Evolutionary conservation across 768 basidiomycete species (phyloP), one percentile per base, ranked within the genome.

Genomic region (Suillus brevipes): DNA sequence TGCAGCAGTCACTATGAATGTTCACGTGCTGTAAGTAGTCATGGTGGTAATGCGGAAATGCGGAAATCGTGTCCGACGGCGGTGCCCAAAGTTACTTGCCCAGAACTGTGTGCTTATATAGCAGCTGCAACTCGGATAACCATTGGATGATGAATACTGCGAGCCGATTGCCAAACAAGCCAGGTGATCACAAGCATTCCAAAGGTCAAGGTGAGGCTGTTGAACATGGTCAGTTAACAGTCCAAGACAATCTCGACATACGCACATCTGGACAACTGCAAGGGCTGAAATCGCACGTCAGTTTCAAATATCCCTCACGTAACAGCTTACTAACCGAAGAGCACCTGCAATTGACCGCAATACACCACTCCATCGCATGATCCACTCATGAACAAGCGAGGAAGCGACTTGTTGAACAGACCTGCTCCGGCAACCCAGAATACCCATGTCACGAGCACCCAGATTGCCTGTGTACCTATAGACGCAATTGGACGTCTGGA

Each of bases 361-460:
- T 88, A 87, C 31, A 84, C 80, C 14, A 75, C 65, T 10, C 70
- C 77, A 18, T 69, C 60, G 69, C 88, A 89, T 20, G 73, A 75
- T 38, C 74, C 75, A 36, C 70, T 73, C 62, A 77, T 73, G 58
- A 85, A 77, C 50, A 86, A 65, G 12, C 71, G 74, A 3, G 86
- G 84, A 28, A 85, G 71, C 7, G 85, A 80, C 43, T 78, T 77
- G 66, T 86, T 85, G 55, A 88, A 71, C 28, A 84, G 73, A 0
- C 82, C 83, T 4, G 86, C 80, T 50, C 85, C 85, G 16, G 86
- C 77, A 23, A 87, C 78, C 88, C 88, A 89, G 55, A 87, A 76
- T 20, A 84, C 68, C 86, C 85, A 87, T 16, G 87, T 88, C 1
- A 83, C 64, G 36, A 87, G 73, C 5, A 84, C 73, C 88, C 88